Conservation (phyloP, 306 rosid species). For the Citrullus mucosospermus region DNA sequence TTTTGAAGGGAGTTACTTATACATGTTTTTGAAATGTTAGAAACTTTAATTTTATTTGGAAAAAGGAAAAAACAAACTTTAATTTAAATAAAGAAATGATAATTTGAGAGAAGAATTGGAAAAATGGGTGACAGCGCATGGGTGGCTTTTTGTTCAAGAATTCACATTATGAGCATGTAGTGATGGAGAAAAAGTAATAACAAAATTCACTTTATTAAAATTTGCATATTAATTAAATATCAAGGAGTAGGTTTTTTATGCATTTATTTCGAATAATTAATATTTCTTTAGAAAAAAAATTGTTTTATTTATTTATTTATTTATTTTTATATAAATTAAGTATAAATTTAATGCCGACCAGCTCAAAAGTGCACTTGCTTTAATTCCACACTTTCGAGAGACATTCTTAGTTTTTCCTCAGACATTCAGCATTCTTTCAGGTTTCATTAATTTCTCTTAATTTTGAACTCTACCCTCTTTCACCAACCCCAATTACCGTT, state of each 20-base stretch:
- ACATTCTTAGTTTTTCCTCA: background rate
- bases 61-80: background rate
- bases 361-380: background rate
- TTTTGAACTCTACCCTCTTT: background rate
- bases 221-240: background rate
- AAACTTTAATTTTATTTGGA: too few species aligned
- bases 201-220: background rate
- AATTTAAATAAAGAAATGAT: background rate
- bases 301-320: background rate
- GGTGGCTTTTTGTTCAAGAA: background rate
- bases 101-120: background rate
- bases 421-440: background rate
- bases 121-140: background rate
- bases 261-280: background rate
- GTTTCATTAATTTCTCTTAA: background rate
- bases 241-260: background rate
- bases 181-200: background rate
- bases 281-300: too few species aligned
- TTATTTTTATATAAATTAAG: too few species aligned
- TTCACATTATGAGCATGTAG: slow-evolving; percentile 2
- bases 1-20: too few species aligned
- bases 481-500: background rate
- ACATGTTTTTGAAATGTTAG: too few species aligned
- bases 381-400: background rate
- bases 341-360: background rate